Percentiles rank a stretch among this genome's conserved stretches.
These are phyloP conservation scores for Avena sativa DNA, from an alignment of 176 grass and related monocot species.

Conservation along the genomic window DNA sequence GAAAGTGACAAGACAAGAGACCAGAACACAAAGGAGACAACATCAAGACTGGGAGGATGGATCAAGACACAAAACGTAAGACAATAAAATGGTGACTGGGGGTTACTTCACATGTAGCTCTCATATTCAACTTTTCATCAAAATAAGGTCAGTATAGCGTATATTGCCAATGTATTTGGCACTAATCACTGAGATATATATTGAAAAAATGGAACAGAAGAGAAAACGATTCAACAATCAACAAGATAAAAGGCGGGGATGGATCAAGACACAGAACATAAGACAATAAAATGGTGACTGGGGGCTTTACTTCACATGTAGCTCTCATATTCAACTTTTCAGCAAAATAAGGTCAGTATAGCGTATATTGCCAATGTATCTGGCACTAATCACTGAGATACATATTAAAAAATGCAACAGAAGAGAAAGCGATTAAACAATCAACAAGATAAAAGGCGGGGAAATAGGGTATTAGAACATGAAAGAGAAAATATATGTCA, in stretches of 20 bases:
- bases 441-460: not conserved
- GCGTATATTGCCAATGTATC: conserved; percentile 53
- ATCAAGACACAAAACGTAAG: not conserved
- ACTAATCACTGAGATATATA: conserved; percentile 45
- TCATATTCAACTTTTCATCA: conserved; percentile 33
- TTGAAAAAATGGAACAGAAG: not conserved
- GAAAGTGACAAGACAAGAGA: not conserved
- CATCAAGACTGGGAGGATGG: not conserved
- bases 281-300: not conserved
- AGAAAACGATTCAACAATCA: not conserved
- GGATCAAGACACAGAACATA: not conserved
- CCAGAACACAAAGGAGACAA: not conserved
- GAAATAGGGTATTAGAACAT: not conserved
- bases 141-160: conserved; percentile 49
- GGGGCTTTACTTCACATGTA: conserved; percentile 4
- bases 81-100: not conserved
- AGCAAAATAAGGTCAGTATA: conserved; percentile 49
- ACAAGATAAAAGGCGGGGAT: not conserved
- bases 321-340: not conserved
- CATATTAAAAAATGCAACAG: not conserved
- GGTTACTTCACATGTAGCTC: not conserved
- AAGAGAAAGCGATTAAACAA: not conserved
- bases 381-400: conserved; percentile 52
- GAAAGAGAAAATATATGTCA: not conserved
- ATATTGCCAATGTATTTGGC: conserved; percentile 54